Conservation (phyloP, 2,329 filamentous ascomycete genomes). For the Diaporthe australafricana region DNA sequence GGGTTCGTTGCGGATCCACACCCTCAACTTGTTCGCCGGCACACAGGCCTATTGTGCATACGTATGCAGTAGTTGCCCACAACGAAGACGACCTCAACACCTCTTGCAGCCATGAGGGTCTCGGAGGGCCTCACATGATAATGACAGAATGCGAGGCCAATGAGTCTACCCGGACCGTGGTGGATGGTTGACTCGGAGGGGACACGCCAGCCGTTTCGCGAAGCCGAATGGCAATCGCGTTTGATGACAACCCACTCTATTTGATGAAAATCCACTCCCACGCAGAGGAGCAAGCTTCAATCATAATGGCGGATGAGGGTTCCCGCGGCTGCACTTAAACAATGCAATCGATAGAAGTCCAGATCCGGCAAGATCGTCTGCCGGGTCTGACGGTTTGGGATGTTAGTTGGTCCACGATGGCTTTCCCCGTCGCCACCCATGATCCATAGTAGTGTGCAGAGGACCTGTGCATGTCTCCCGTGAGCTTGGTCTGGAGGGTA, state of each 20-base stretch:
- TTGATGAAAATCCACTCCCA: constrained; percentile 34
- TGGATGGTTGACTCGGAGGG: constrained; percentile 38
- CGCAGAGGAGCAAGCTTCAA: constrained; percentile 24
- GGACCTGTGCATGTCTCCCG: neutral
- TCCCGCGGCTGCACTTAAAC: constrained; percentile 32
- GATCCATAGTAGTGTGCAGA: constrained; percentile 1
- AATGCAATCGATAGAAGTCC: constrained; percentile 3
- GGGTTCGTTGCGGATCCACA: constrained; percentile 33
- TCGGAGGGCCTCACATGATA: constrained; percentile 42
- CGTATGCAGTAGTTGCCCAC: constrained; percentile 12
- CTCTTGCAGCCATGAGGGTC: constrained; percentile 4
- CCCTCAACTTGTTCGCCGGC: constrained; percentile 15
- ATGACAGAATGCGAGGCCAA: constrained; percentile 39
- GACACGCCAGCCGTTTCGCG: constrained; percentile 22
- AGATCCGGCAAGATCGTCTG: constrained; percentile 28
- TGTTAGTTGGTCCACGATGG: constrained; percentile 25
- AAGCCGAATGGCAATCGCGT: constrained; percentile 36
- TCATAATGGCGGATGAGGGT: constrained; percentile 27
- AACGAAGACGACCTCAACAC: constrained; percentile 13
- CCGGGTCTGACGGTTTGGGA: constrained; percentile 15
- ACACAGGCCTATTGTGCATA: neutral
- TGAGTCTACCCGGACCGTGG: constrained; percentile 25
- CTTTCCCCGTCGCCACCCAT: constrained; percentile 22
- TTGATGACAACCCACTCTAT: constrained; percentile 32
- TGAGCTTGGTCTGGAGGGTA: neutral